Evolutionary conservation across 306 rosid genomes (phyloP).

Genomic region (Mimosa bimucronata): DNA sequence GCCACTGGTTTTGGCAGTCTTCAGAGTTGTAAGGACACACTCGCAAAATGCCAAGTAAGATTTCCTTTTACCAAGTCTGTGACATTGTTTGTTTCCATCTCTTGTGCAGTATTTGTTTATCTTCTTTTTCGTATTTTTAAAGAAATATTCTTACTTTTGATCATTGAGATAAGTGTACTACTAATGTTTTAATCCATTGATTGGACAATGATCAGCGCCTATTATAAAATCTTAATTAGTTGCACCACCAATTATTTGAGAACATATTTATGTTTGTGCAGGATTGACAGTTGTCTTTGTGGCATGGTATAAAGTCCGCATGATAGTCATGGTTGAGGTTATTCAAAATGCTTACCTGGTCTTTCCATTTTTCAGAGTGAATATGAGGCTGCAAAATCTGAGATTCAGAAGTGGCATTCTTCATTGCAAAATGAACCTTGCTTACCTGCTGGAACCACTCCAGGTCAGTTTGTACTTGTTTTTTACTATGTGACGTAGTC

Average conservation of each 20-base stretch:
- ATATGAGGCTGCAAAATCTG: conserved; percentile 76
- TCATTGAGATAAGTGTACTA: conserved; percentile 1
- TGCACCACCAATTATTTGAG: not conserved
- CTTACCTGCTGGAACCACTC: conserved; percentile 68
- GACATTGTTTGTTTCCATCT: conserved; percentile 26
- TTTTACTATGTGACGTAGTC: conserved; percentile 24
- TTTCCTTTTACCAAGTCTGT: conserved; percentile 26
- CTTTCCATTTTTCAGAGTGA: conserved; percentile 61
- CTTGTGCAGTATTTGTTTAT: not conserved
- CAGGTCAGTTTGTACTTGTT: conserved; percentile 57
- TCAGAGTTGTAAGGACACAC: conserved; percentile 67
- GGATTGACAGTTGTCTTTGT: not conserved
- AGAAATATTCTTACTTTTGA: conserved; percentile 18
- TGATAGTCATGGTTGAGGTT: conserved; percentile 31
- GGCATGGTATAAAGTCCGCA: not conserved
- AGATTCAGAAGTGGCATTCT: conserved; percentile 89
- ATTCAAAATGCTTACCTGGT: conserved; percentile 19
- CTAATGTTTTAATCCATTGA: conserved; percentile 13
- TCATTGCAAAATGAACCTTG: conserved; percentile 72
- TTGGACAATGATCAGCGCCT: conserved; percentile 18
- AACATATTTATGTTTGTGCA: conserved; percentile 6
- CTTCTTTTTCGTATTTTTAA: not conserved
- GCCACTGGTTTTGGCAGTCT: conserved; percentile 63
- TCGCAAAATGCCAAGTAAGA: conserved; percentile 82
- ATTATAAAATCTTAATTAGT: conserved; percentile 23